Base-by-base conservation (phyloP, 2,329 filamentous ascomycete genomes). In the Stachybotrys chartarum region DNA sequence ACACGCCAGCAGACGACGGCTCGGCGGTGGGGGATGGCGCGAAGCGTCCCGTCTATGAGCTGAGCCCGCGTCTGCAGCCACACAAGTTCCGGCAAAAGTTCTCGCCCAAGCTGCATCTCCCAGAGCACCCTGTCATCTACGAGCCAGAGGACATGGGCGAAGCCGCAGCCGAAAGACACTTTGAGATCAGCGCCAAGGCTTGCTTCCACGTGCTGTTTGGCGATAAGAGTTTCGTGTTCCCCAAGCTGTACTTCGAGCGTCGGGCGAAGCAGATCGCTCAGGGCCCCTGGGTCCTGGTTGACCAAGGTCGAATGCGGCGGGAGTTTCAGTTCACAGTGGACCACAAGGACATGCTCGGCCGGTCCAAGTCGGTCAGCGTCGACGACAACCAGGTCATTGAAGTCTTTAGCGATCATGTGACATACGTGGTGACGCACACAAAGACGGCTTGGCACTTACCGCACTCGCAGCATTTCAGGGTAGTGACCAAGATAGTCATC, bases 141-240 rank as follows among this genome's bases (percentile, higher is more conserved):
- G 87, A 91, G 56, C 94, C 94, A 1, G 83, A 88, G 58, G 90
- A 87, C 54, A 92, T 96, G 82, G 83, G 86, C 53, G 79, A 83
- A 60, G 81, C 87, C 61, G 86, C 87, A 7, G 83, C 89, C 1
- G 90, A 96, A 68, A 84, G 89, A 58, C 82, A 91, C 60, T 96
- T 96, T 68, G 88, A 95, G 61, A 86, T 97, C 58, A 95, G 90
- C 59, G 88, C 94, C 50, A 97, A 99, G 70, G 91, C 90, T 0
- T 85, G 96, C 56, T 99, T 97, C 70, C 93, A 97, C 66, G 90
- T 97, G 16, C 81, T 99, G 53, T 99, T 97, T 70, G 94, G 94
- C 44, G 94, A 99, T 71, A 96, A 93, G 73, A 96, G 90, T 68
- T 90, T 92, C 39, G 86, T 97, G 45, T 99, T 97, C 73, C 91